Percentiles rank a stretch among this genome's conserved stretches.
phyloP scores from a whole-genome alignment of 2,329 filamentous ascomycete genomes.

The Mycosphaerella sp. region DNA sequence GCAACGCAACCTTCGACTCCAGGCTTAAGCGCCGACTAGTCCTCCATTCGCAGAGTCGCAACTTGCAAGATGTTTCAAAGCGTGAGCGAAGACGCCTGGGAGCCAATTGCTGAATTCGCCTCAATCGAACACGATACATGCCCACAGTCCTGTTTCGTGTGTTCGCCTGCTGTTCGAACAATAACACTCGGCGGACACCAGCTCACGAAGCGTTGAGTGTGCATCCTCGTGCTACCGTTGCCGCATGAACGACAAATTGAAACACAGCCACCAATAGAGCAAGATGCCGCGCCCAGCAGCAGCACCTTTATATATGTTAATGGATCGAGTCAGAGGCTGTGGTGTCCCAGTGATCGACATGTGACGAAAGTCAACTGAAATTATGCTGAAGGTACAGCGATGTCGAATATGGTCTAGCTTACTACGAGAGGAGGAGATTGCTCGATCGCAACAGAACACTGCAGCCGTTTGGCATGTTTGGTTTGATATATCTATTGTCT shows the following conservation, averaged over 20 bases:
- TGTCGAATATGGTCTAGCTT: constrained; percentile 2
- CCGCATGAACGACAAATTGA: neutral
- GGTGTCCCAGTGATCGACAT: neutral
- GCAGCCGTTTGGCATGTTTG: neutral
- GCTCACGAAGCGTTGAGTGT: no score
- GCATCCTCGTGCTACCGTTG: neutral
- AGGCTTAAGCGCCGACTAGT: neutral
- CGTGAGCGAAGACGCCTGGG: neutral
- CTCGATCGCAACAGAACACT: neutral
- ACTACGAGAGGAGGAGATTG: neutral
- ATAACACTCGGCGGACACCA: no score
- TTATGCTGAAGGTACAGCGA: constrained; percentile 1
- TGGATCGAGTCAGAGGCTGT: neutral
- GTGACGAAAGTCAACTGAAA: neutral
- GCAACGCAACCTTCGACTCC: neutral
- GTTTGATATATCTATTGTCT: neutral
- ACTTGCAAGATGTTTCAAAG: neutral
- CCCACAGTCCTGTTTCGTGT: neutral
- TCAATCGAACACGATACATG: neutral
- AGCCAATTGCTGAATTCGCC: neutral
- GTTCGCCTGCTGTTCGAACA: no score
- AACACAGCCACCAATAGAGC: neutral
- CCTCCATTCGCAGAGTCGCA: neutral
- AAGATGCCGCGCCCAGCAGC: no score
- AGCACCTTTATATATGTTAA: neutral